Percentiles rank a stretch among this genome's conserved stretches.
These are phyloP conservation scores for Mayamaea pseudoterrestris DNA, from an alignment of 108 stramenopile genomes.

Conservation along the genomic window DNA sequence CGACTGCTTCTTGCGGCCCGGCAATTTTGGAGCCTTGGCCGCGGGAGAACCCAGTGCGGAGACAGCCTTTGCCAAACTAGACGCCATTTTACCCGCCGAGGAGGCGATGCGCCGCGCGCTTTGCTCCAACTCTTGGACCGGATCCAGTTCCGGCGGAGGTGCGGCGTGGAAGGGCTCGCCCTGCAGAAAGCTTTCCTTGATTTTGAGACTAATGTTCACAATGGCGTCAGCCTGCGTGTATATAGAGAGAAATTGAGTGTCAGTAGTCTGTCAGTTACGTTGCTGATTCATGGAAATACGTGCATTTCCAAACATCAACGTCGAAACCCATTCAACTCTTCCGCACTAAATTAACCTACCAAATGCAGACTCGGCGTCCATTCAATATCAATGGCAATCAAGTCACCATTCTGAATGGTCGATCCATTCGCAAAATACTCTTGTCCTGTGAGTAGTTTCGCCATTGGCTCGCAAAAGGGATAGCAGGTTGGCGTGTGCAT, in stretches of 20 bases:
- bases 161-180: slow-evolving; percentile 61
- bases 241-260: no score
- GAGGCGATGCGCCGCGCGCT: background rate
- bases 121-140: background rate
- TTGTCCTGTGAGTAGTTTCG: slow-evolving; percentile 44
- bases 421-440: slow-evolving; percentile 42
- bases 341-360: no score
- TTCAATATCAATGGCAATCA: slow-evolving; percentile 62
- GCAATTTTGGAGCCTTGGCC: background rate
- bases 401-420: slow-evolving; percentile 53
- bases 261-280: no score
- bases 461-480: slow-evolving; percentile 69
- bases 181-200: slow-evolving; percentile 59
- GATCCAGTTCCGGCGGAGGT: background rate
- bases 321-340: no score
- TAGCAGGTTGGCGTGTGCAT: slow-evolving; percentile 34
- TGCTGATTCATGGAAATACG: no score
- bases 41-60: background rate
- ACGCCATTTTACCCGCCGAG: background rate
- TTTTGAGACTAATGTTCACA: slow-evolving; percentile 70
- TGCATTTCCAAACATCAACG: no score
- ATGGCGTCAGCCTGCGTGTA: slow-evolving; percentile 75
- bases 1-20: slow-evolving; percentile 4
- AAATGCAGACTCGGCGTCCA: slow-evolving; percentile 85
- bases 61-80: slow-evolving; percentile 5